Evolutionary conservation across 441 rosid genomes (phyloP), one percentile per base, ranked within the genome.

Genomic region (Theobroma grandiflorum): DNA sequence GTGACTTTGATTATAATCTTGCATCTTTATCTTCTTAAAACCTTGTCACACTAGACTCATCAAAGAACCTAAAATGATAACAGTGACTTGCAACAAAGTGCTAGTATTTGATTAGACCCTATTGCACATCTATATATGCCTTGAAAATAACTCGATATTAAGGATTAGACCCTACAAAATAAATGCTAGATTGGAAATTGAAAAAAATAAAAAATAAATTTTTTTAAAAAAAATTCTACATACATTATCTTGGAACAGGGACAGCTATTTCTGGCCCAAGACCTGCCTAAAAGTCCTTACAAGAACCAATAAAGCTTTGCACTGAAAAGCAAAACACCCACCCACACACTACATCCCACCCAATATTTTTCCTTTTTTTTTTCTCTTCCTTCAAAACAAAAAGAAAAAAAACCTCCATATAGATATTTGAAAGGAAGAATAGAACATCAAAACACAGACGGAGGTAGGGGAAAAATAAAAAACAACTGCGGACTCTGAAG

Each of bases 211-310:
- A 26, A 26, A 26, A 26, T 26, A 26, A 26, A 26, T 26, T 26
- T 26, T 26, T 26, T 0, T 0, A 26, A 26, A 26, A 26, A 57
- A 26, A 50, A 16, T 15, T n/a, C 75, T 49, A 50, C 42, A 71
- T n/a, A 31, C 6, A 47, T 69, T 45, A 45, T 69, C 57, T 45
- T 3, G 59, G 59, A 49, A 70, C 22, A 18, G 1, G 61, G 22
- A 33, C 26, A 50, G 42, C 40, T 16, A 33, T 52, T 71, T 71
- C 75, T 14, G 50, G 61, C 75, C 61, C 16, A 71, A 50, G 58
- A 35, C 61, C 59, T 8, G 43, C 67, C 43, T 33, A 63, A 35
- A 63, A 35, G 12, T 63, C 42, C 35, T 20, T 18, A 35, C 16
- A 35, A 63, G 42, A 63, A 63, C 40, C 42, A 62, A 16, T 31